These are phyloP conservation scores for Nemania sp. DNA, from an alignment of 2,329 filamentous ascomycete genomes.

Conservation along the genomic window DNA sequence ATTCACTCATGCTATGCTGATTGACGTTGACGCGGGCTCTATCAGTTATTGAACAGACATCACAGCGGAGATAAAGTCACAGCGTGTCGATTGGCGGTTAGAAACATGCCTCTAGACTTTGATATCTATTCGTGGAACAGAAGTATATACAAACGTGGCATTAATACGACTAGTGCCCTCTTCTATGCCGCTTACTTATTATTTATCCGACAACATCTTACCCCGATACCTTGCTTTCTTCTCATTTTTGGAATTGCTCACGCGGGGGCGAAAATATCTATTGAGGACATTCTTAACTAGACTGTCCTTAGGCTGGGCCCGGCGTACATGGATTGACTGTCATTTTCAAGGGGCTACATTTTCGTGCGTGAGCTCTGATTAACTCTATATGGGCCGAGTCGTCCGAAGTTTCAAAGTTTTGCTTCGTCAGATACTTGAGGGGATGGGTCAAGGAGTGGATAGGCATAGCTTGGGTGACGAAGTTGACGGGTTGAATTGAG, in stretches of 20 bases:
- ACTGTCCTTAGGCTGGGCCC: slow-evolving; percentile 8
- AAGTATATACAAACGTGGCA: slow-evolving; percentile 5
- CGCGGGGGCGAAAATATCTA: slow-evolving; percentile 27
- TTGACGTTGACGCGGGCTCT: too few relatives aligned
- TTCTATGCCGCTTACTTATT: slow-evolving; percentile 2
- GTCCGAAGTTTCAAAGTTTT: too few relatives aligned
- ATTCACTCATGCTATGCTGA: too few relatives aligned
- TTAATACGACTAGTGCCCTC: neutral
- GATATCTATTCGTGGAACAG: slow-evolving; percentile 8
- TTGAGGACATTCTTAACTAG: slow-evolving; percentile 20
- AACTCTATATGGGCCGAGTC: slow-evolving; percentile 1
- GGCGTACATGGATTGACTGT: slow-evolving; percentile 29
- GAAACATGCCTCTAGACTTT: neutral
- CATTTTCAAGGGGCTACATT: slow-evolving; percentile 17
- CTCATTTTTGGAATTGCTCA: slow-evolving; percentile 5
- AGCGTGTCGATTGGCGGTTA: neutral
- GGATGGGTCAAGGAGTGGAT: slow-evolving; percentile 17
- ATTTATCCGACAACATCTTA: slow-evolving; percentile 7
- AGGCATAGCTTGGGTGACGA: slow-evolving; percentile 8
- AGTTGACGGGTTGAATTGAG: slow-evolving; percentile 25
- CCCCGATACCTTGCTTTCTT: slow-evolving; percentile 17
- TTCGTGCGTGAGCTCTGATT: slow-evolving; percentile 15
- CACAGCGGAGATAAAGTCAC: too few relatives aligned
- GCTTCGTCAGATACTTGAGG: slow-evolving; percentile 23
- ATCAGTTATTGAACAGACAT: too few relatives aligned